Base-by-base conservation (phyloP, 164 flowering plant genomes). In the Umbilicus rupestris region DNA sequence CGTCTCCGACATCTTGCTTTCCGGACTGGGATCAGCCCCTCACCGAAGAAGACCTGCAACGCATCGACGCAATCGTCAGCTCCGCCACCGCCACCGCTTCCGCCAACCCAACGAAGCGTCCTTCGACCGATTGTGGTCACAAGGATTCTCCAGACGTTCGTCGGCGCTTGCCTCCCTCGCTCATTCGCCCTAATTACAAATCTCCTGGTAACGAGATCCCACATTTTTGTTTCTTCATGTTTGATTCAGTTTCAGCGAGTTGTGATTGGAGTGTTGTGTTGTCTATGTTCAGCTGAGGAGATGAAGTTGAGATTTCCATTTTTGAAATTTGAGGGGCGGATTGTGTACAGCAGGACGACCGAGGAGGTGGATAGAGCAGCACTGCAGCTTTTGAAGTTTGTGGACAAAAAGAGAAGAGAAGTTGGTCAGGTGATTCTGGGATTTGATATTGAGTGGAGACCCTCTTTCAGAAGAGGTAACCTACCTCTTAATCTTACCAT, bases 361-460 rank as follows among this genome's bases (percentile, higher is more conserved):
- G 60, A 55, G 17, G 60, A 55, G 75, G 60, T 55, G 33, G 60
- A 55, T 26, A 26, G 31, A 55, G 60, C 60, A 12, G 33, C 60
- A 14, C 11, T 55, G 60, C 33, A 55, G 60, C 60, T 55, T 6
- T 26, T 29, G 15, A 55, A 55, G 60, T 55, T 68, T 39, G 69
- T 84, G 47, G 74, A 79, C 63, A 66, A 76, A 8, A 79, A 78
- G 79, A 80, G 73, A 68, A 77, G 58, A 20, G 76, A 67, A 72
- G 50, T 26, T 37, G 84, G 80, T 29, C 76, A 69, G 24, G 74
- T 74, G 64, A 55, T 72, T 41, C 69, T 92, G 46, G 98, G 98
- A 33, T 79, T 92, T 60, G 98, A 92, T 69, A 82, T 92, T n/a
- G 96, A 92, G 83, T 89, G 95, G 96, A 84, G 73, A 70, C 87